These are phyloP conservation scores for Euclidium syriacum DNA, from an alignment of 345 rosid genomes.

Conservation along the genomic window DNA sequence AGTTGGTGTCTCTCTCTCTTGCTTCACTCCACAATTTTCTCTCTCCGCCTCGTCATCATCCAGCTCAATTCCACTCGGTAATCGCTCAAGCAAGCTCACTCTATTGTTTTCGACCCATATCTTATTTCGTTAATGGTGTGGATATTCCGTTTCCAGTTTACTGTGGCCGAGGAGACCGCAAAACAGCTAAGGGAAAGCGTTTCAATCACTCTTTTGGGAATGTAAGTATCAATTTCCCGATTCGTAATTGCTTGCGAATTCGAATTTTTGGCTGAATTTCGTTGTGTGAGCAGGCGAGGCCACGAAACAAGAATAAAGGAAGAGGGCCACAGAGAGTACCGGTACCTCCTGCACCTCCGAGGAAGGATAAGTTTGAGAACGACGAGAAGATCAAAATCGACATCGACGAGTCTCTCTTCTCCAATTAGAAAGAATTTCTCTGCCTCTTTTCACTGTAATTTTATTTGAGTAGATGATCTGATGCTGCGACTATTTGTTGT, in stretches of 20 bases:
- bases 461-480: neutral
- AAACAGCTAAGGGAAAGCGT: constrained; percentile 87
- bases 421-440: constrained; percentile 31
- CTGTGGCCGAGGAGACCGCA: constrained; percentile 87
- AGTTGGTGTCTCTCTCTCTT: constrained; percentile 35
- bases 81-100: neutral
- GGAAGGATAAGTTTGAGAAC: constrained; percentile 58
- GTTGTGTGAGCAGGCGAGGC: constrained; percentile 62
- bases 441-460: constrained; percentile 17
- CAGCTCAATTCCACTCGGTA: constrained; percentile 39
- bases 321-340: constrained; percentile 74
- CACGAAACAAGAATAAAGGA: constrained; percentile 81
- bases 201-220: constrained; percentile 91
- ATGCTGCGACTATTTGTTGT: constrained; percentile 17
- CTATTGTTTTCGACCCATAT: neutral
- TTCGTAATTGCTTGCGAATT: neutral
- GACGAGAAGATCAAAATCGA: constrained; percentile 57
- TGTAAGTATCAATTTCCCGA: constrained; percentile 36
- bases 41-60: constrained; percentile 30
- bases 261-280: neutral
- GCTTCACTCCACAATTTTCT: constrained; percentile 27
- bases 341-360: constrained; percentile 60
- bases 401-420: constrained; percentile 64
- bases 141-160: constrained; percentile 35
- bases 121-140: neutral